phyloP scores from a whole-genome alignment of 1,284 basidiomycete species.

The Cryptococcus amylolentus region DNA sequence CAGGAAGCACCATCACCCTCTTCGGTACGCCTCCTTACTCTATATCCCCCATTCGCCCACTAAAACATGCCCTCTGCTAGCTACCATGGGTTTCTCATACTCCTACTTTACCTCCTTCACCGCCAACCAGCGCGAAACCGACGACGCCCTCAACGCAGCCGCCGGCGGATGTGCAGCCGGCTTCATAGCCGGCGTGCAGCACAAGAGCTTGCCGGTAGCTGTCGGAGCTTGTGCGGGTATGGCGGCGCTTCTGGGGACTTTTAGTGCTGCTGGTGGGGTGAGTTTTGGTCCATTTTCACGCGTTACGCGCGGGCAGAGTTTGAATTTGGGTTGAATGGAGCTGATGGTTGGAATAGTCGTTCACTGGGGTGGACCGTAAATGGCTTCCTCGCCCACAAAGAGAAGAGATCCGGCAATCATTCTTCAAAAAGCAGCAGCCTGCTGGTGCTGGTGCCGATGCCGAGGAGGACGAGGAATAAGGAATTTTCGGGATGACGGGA shows the following conservation, averaged over 20 bases:
- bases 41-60: slow-evolving; percentile 7
- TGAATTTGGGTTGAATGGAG: neutral
- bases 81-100: slow-evolving; percentile 87
- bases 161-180: slow-evolving; percentile 90
- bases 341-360: slow-evolving; percentile 12
- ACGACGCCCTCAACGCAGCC: slow-evolving; percentile 80
- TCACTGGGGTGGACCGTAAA: slow-evolving; percentile 42
- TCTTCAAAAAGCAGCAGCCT: slow-evolving; percentile 52
- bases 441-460: neutral
- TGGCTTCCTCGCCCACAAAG: slow-evolving; percentile 48
- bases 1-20: slow-evolving; percentile 73
- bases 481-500: no score
- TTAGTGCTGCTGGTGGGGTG: slow-evolving; percentile 70
- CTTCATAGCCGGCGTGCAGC: slow-evolving; percentile 80
- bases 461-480: slow-evolving; percentile 15
- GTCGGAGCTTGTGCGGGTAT: slow-evolving; percentile 75
- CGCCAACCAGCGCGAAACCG: slow-evolving; percentile 74
- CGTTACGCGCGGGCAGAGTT: neutral
- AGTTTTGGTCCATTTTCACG: slow-evolving; percentile 10
- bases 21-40: slow-evolving; percentile 60
- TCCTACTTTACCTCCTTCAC: slow-evolving; percentile 75
- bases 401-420: slow-evolving; percentile 50
- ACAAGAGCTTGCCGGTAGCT: slow-evolving; percentile 78
- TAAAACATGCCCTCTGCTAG: slow-evolving; percentile 49
- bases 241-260: slow-evolving; percentile 75